Conservation (phyloP, 306 rosid genomes). For the Malus fusca region DNA sequence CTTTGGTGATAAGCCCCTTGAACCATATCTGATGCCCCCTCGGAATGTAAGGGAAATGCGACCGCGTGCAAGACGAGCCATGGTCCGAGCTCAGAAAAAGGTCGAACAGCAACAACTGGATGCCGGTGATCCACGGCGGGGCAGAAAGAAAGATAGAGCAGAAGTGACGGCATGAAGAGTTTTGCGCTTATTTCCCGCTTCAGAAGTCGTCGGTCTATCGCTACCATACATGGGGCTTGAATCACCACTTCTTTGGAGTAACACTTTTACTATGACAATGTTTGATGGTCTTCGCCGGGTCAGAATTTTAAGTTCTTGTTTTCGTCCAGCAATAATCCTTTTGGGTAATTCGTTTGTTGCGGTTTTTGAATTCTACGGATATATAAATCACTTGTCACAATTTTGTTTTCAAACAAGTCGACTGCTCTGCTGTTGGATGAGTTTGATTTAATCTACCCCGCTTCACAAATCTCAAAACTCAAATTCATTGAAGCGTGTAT, state of each 20-base stretch:
- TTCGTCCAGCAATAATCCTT: no score
- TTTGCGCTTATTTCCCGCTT: neutral
- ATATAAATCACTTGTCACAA: no score
- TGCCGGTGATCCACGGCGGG: conserved; percentile 29
- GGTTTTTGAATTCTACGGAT: no score
- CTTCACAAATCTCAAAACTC: no score
- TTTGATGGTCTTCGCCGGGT: neutral
- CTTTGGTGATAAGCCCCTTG: conserved; percentile 70
- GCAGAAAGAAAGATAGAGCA: conserved; percentile 35
- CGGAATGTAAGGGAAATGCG: conserved; percentile 68
- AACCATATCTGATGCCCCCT: conserved; percentile 68
- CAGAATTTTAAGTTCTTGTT: no score
- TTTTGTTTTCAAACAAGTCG: no score
- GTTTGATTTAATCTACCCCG: no score
- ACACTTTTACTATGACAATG: neutral
- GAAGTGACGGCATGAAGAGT: conserved; percentile 41
- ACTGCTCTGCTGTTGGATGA: no score
- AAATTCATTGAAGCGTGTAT: no score
- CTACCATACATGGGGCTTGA: neutral
- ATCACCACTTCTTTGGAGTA: neutral
- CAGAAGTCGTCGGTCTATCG: neutral
- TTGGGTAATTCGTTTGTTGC: no score
- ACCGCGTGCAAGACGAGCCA: conserved; percentile 6
- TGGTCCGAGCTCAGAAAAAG: conserved; percentile 83
- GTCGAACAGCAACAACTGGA: conserved; percentile 53